Evolutionary conservation across 768 basidiomycete species (phyloP).

Genomic region (Naganishia vishniacii): DNA sequence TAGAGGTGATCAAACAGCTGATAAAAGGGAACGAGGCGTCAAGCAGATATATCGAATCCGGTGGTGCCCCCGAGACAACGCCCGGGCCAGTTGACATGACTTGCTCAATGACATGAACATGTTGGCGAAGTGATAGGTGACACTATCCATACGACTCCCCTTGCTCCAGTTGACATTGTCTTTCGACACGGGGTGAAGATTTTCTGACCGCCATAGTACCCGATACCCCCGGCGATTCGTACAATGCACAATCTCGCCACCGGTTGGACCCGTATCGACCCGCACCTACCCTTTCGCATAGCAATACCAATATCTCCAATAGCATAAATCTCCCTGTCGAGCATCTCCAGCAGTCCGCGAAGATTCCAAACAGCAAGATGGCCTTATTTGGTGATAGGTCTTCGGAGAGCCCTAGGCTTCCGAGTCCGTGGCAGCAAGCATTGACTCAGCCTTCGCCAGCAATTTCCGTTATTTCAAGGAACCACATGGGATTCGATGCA

Average conservation of each 20-base stretch:
- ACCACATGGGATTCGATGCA: background rate
- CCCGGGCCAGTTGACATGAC: no score
- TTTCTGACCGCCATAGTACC: background rate
- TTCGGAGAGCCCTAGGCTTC: constrained; percentile 17
- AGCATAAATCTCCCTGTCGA: background rate
- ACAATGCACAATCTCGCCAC: constrained; percentile 6
- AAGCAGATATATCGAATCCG: no score
- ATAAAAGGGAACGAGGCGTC: no score
- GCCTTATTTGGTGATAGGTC: constrained; percentile 23
- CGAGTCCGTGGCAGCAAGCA: constrained; percentile 28
- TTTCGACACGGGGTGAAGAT: background rate
- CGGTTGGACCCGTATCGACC: constrained; percentile 1
- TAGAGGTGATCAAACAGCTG: no score
- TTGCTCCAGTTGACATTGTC: no score
- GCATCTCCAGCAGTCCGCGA: background rate
- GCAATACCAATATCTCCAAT: constrained; percentile 7
- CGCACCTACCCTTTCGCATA: constrained; percentile 15
- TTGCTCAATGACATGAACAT: no score
- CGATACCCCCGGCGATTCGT: background rate
- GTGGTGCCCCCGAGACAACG: no score
- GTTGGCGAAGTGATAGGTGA: no score
- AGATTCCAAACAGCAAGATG: background rate
- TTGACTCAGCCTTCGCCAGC: constrained; percentile 10
- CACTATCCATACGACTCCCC: no score
- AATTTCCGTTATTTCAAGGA: constrained; percentile 5